phyloP scores from a whole-genome alignment of 2,329 filamentous ascomycete genomes.

The Botrytis hyacinthi region DNA sequence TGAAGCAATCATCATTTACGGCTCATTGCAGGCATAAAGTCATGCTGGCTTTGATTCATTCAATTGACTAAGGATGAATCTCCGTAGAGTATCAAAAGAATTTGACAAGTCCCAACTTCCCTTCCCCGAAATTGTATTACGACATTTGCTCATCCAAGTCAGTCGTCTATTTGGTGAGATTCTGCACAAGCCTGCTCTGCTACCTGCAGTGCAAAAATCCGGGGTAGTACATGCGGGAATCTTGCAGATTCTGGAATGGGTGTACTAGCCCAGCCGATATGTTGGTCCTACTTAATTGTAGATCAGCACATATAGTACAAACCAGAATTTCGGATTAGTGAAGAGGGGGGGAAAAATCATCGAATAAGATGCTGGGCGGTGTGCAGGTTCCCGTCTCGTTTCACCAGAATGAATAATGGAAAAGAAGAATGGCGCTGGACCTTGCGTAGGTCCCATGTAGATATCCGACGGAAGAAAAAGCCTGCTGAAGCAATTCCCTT shows the following conservation, averaged over 20 bases:
- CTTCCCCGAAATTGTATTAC: not conserved
- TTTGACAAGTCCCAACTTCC: conserved; percentile 3
- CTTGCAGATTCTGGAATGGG: conserved; percentile 25
- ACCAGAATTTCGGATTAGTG: conserved; percentile 18
- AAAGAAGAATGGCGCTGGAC: conserved; percentile 12
- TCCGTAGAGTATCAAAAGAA: conserved; percentile 1
- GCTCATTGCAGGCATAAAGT: conserved; percentile 17
- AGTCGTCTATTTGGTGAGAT: conserved; percentile 24
- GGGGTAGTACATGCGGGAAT: conserved; percentile 23
- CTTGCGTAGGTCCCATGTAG: conserved; percentile 18
- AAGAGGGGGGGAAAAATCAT: not conserved
- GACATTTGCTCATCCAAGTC: not conserved
- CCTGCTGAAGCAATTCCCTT: conserved; percentile 19
- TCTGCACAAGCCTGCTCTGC: conserved; percentile 24
- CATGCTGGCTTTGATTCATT: conserved; percentile 9
- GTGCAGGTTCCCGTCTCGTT: conserved; percentile 23
- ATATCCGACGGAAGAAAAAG: conserved; percentile 22
- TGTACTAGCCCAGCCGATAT: conserved; percentile 7
- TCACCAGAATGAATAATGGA: conserved; percentile 17
- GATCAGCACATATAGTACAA: conserved; percentile 17
- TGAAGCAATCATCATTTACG: conserved; percentile 19
- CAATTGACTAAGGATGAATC: conserved; percentile 6
- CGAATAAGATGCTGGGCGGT: conserved; percentile 19
- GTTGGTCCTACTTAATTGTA: conserved; percentile 5
- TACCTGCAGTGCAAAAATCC: conserved; percentile 21